Evolutionary conservation across 768 basidiomycete species (phyloP).

Genomic region (Termitomyces sp.): DNA sequence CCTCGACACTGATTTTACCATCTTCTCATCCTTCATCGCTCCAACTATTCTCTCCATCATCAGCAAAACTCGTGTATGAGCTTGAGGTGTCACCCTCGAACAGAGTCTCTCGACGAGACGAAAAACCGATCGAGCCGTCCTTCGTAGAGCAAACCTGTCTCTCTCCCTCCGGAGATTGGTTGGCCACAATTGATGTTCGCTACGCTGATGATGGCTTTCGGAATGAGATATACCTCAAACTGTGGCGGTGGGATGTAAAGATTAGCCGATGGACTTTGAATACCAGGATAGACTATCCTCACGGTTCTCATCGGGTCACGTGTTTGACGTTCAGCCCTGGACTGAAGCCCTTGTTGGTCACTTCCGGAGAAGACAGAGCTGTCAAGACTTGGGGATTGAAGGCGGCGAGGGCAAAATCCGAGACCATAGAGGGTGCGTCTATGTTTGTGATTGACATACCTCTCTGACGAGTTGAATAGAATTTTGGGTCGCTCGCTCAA

Average conservation of each 20-base stretch:
- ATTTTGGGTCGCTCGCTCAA: constrained; percentile 79
- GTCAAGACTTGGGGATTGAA: constrained; percentile 81
- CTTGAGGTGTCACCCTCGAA: constrained; percentile 94
- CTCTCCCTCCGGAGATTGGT: constrained; percentile 73
- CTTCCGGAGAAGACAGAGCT: constrained; percentile 67
- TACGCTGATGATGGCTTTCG: constrained; percentile 60
- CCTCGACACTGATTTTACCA: constrained; percentile 78
- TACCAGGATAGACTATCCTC: constrained; percentile 86
- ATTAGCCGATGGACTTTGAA: constrained; percentile 67
- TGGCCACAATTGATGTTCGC: constrained; percentile 84
- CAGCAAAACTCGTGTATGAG: constrained; percentile 71
- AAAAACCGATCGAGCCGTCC: constrained; percentile 68
- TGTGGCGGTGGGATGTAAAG: constrained; percentile 82
- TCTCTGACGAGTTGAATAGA: constrained; percentile 28
- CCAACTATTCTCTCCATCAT: constrained; percentile 77
- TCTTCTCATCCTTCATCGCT: constrained; percentile 96
- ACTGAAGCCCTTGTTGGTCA: constrained; percentile 42
- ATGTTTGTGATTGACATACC: neutral
- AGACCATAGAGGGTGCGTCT: constrained; percentile 45
- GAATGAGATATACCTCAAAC: constrained; percentile 74
- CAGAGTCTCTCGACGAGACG: constrained; percentile 76
- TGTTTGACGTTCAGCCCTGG: constrained; percentile 65
- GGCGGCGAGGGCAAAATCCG: constrained; percentile 36
- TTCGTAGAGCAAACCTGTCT: constrained; percentile 68
- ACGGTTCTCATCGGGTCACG: constrained; percentile 59